phyloP scores from a whole-genome alignment of 1,139 yeast genomes.

The Kurtzmaniella quercitrusa region DNA sequence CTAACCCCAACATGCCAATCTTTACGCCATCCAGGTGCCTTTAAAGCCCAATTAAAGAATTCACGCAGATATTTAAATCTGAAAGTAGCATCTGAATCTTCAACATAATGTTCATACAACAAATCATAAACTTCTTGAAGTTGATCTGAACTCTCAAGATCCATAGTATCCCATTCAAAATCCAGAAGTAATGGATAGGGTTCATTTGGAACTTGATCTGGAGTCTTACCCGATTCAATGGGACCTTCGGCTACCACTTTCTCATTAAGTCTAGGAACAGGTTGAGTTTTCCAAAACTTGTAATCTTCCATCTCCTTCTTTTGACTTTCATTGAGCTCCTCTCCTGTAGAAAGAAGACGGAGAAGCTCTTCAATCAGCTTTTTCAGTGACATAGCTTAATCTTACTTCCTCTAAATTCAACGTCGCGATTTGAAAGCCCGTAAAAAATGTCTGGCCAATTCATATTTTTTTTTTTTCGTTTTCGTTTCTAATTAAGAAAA shows the following conservation, averaged over 20 bases:
- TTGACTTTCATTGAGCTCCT: conserved; percentile 50
- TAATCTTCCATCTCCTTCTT: conserved; percentile 77
- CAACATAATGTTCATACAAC: conserved; percentile 87
- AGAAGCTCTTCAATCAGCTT: conserved; percentile 49
- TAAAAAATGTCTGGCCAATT: no score
- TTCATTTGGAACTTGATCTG: conserved; percentile 63
- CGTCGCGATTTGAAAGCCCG: neutral
- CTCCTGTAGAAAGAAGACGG: conserved; percentile 50
- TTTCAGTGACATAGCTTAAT: conserved; percentile 2
- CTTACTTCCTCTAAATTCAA: neutral
- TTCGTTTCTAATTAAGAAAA: neutral
- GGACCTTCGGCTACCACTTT: conserved; percentile 73
- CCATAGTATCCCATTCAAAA: conserved; percentile 86
- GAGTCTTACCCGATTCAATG: conserved; percentile 62
- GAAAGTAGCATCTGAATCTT: conserved; percentile 88
- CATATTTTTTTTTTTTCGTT: neutral
- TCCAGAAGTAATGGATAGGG: conserved; percentile 73
- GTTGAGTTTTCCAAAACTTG: conserved; percentile 98
- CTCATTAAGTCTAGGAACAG: conserved; percentile 78
- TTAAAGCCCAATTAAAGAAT: conserved; percentile 89
- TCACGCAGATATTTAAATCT: conserved; percentile 84
- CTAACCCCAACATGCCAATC: conserved; percentile 96
- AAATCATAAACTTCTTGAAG: conserved; percentile 73
- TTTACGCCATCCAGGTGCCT: conserved; percentile 87
- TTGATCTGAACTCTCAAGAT: conserved; percentile 55